These are phyloP conservation scores for Lumnitzera littorea DNA, from an alignment of 345 rosid species.

Conservation along the genomic window DNA sequence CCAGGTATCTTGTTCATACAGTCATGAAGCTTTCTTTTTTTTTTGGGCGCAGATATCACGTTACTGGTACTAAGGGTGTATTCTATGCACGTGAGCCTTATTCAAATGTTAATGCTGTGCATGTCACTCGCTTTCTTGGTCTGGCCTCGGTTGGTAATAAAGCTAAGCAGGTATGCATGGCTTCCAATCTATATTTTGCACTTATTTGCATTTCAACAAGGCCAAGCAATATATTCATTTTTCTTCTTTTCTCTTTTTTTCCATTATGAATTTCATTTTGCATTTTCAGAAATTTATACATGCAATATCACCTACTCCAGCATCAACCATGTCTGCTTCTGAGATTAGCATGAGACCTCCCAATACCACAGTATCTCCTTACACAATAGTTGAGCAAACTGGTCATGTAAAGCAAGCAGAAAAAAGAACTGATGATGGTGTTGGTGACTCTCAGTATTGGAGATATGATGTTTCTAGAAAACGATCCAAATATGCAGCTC, in stretches of 20 bases:
- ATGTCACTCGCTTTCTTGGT: constrained; percentile 86
- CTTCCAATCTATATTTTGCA: neutral
- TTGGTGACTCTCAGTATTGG: constrained; percentile 76
- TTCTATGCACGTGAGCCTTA: constrained; percentile 91
- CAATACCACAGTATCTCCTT: constrained; percentile 63
- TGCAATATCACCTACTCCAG: constrained; percentile 75
- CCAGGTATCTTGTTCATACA: too few species aligned
- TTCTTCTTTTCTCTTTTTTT: constrained; percentile 3
- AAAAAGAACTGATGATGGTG: constrained; percentile 43
- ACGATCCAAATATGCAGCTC: constrained; percentile 60
- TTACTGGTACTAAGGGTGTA: constrained; percentile 77
- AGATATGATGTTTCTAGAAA: constrained; percentile 82
- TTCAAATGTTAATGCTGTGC: constrained; percentile 55
- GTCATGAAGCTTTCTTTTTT: constrained; percentile 4
- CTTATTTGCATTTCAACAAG: neutral
- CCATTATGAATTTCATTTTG: neutral
- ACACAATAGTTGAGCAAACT: constrained; percentile 37
- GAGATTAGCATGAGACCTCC: constrained; percentile 71
- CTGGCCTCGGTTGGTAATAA: constrained; percentile 90
- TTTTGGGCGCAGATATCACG: constrained; percentile 53
- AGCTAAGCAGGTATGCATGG: constrained; percentile 62
- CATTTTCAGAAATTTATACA: constrained; percentile 75
- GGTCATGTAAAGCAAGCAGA: constrained; percentile 30
- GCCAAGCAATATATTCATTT: neutral
- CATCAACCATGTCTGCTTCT: constrained; percentile 66